Conservation (phyloP, 805 yeast genomes). For the Pichia paraexigua region DNA sequence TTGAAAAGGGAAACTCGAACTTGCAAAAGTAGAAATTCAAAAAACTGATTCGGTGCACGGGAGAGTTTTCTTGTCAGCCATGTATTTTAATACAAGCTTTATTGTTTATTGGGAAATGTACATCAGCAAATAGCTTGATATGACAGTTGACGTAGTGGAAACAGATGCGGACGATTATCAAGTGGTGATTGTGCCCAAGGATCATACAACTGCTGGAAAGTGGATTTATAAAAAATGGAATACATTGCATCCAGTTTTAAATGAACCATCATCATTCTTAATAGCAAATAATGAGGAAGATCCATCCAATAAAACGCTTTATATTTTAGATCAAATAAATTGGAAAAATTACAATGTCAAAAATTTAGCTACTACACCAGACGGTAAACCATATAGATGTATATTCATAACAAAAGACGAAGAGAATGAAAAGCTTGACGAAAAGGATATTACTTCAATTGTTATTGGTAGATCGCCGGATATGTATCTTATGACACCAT, state of each 20-base stretch:
- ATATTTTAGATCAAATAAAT: slow-evolving; percentile 1
- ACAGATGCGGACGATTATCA: background rate
- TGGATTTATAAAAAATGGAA: background rate
- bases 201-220: background rate
- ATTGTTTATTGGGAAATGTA: background rate
- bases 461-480: slow-evolving; percentile 34
- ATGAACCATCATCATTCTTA: background rate
- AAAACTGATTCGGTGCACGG: background rate
- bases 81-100: too few relatives aligned
- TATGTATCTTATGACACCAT: slow-evolving; percentile 33
- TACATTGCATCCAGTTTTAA: background rate
- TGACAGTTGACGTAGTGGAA: background rate
- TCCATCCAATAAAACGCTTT: background rate
- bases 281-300: background rate
- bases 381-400: slow-evolving; percentile 6
- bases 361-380: slow-evolving; percentile 1
- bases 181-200: background rate
- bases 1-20: background rate
- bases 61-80: background rate
- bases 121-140: background rate
- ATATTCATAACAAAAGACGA: slow-evolving; percentile 1
- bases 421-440: background rate
- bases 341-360: slow-evolving; percentile 5
- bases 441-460: slow-evolving; percentile 23
- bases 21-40: background rate